These are phyloP conservation scores for Saccharomycopsis synnaedendra DNA, from an alignment of 805 yeast species.

Conservation along the genomic window DNA sequence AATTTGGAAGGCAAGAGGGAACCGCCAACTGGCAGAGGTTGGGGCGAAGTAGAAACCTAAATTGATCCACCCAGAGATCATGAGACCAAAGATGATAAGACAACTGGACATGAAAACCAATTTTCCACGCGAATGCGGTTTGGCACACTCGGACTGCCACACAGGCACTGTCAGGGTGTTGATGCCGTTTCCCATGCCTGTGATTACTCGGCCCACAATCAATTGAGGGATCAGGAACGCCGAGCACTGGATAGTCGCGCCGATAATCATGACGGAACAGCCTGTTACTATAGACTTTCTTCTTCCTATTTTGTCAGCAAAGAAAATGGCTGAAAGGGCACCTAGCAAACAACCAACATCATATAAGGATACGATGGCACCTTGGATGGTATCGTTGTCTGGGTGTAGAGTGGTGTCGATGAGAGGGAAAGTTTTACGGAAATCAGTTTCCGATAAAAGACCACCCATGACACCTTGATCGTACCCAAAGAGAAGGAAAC, in stretches of 20 bases:
- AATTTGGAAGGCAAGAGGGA: constrained; percentile 68
- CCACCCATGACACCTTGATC: constrained; percentile 75
- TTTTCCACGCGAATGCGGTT: constrained; percentile 54
- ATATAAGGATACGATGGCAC: constrained; percentile 60
- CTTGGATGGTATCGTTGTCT: constrained; percentile 39
- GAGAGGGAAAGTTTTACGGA: constrained; percentile 48
- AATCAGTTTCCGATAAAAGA: constrained; percentile 48
- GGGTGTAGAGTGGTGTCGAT: constrained; percentile 24
- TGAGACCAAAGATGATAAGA: constrained; percentile 60
- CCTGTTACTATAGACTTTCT: constrained; percentile 50
- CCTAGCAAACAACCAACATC: constrained; percentile 71
- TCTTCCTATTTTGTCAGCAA: constrained; percentile 59
- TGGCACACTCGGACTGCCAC: constrained; percentile 70
- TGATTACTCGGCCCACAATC: constrained; percentile 58
- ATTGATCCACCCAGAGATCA: constrained; percentile 66
- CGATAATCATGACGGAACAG: constrained; percentile 42
- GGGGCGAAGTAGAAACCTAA: constrained; percentile 53
- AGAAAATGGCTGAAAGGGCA: constrained; percentile 47
- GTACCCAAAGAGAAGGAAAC: constrained; percentile 62
- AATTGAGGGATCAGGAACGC: constrained; percentile 58
- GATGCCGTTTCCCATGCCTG: constrained; percentile 70
- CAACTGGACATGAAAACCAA: constrained; percentile 63
- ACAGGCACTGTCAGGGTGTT: constrained; percentile 75
- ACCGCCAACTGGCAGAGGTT: constrained; percentile 55
- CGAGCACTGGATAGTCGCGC: constrained; percentile 45